Evolutionary conservation across 2,329 filamentous ascomycete genomes (phyloP), one percentile per base, ranked within the genome.

Genomic region (Metarhizium brunneum): DNA sequence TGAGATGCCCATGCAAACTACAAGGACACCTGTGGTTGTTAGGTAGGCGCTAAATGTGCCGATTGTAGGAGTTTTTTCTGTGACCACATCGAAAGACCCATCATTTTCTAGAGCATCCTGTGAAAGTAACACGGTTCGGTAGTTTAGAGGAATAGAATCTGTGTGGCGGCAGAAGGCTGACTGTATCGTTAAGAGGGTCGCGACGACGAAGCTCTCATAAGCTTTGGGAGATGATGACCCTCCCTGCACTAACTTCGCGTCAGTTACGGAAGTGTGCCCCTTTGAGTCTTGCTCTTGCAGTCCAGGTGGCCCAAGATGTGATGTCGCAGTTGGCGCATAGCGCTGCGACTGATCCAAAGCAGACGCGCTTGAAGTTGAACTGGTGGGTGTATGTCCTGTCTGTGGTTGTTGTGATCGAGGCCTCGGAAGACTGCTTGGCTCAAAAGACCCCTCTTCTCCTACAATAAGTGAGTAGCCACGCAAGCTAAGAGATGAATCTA

Each of bases 31-130:
- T 0, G 77, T 78, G 2, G 78, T 83, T 6, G 81, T 83, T 52
- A 84, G 64, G 58, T 81, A 80, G 8, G 77, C 72, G 50, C 76
- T 75, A 16, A 84, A 73, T 6, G 77, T 81, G 2, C 76, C 80
- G 25, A 80, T 66, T 2, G 78, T 58, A 14, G 66, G 65, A 16
- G 62, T 56, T 13, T 57, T 57, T 48, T 60, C 61, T n/a, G 60
- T 35, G 14, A 54, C 50, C 11, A 57, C 51, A 35, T 58, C 60
- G 30, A 62, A 60, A 7, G 58, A 56, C 32, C 61, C 62, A 36
- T 56, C 51, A 36, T 51, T 47, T 53, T 58, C 55, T 20, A 57
- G 32, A 45, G 57, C 50, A 20, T 45, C 48, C 7, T 70, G 56
- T 29, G 73, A 66, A 53, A 84, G 70, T 30, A 83, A 64, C 14